Base-by-base conservation (phyloP, 768 basidiomycete species). In the Suillus americanus region DNA sequence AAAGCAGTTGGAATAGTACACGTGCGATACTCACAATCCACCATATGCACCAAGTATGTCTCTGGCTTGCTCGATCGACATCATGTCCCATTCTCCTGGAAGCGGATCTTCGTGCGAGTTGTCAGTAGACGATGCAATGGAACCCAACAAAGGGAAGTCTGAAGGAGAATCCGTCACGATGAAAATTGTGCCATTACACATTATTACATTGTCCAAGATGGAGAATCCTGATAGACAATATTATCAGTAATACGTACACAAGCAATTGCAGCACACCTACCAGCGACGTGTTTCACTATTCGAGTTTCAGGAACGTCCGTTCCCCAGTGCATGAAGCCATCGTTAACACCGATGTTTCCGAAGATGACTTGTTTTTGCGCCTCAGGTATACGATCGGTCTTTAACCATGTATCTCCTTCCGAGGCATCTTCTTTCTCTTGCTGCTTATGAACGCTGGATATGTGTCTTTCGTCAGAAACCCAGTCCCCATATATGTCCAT, bases 121-220 rank as follows among this genome's bases (percentile, higher is more conserved):
- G 12, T 69, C 65, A 16, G 68, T 57, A 5, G 82, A 79, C 6
- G 84, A 83, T 0, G 75, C 79, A 28, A 91, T 88, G 1, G 80
- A 75, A 5, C 74, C 73, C 38, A 88, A 72, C 2, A 82, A 64
- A 1, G 94, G 95, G 59, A 94, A 83, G n/a, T 79, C 76, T 2
- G 80, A 74, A 6, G 82, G 81, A 65, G 87, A 80, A 72, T 94
- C 88, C 5, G 89, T 85, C 41, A 96, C 88, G 64, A 96, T 74
- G 74, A 87, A 92, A 65, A 93, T 83, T 3, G 86, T 86, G 12
- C 88, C 87, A 67, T 90, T 87, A 69, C 84, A 79, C n/a, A 91
- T 76, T 70, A 90, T 85, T n/a, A 93, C 82, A 65, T 92, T 90
- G 70, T 95, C 92, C 63, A 96, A 79, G 51, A 95, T 85, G 0